Evolutionary conservation across 768 basidiomycete genomes (phyloP), one percentile per base, ranked within the genome.

Genomic region (Amylocystis lapponica): DNA sequence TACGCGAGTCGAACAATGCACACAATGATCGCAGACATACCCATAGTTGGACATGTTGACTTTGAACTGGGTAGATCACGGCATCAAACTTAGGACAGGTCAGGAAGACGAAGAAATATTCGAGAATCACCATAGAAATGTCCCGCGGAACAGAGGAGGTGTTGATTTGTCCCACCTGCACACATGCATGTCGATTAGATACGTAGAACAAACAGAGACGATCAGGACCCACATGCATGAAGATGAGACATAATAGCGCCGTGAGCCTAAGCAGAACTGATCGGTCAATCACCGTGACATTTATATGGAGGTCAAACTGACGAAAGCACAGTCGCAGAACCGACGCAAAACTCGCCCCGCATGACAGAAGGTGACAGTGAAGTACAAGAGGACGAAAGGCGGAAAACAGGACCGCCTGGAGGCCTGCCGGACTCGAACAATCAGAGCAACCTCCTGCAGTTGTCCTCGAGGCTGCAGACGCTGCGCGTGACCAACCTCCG

Each of bases 101-200:
- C n/a, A n/a, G 26, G 16, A 29, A 29, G 27, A 31, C 23, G 45
- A 32, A 41, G 38, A 31, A 49, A 52, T 62, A 38, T 56, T 46
- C 36, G 52, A 39, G 39, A 50, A 60, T 65, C 60, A 86, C 87
- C 84, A 90, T 83, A 41, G 78, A 74, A 41, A 90, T 78, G 43
- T 71, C 74, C 45, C 78, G 76, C 45, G 86, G 84, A 25, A 88
- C 79, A 26, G 68, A 70, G 13, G 84, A 80, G 39, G 83, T 83
- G 60, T 80, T 89, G 57, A 83, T 86, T 75, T 90, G 88, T 47
- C 83, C 86, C 45, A 89, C 77, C 87, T 90, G 48, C 36, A n/a
- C 30, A 45, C 57, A 58, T 54, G 53, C 61, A 58, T 52, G 48
- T 40, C 46, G 33, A 36, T 12, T 10, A 14, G 33, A 9, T 30